Evolutionary conservation across 805 yeast species (phyloP), one percentile per base, ranked within the genome.

Genomic region (Yamadazyma ubonensis): DNA sequence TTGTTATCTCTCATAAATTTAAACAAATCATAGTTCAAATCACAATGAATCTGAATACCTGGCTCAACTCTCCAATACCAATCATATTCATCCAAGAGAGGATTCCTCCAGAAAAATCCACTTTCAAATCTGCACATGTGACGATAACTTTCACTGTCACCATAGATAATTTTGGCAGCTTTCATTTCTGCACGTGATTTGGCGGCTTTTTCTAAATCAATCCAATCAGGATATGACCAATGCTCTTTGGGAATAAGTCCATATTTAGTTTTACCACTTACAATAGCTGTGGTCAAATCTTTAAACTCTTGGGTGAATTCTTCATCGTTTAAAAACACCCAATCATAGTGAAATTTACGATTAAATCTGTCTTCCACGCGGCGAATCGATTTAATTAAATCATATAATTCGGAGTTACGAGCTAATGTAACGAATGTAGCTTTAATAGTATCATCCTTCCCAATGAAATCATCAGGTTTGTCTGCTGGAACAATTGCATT

Each of bases 21-120:
- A 68, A 91, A 91, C 8, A 96, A 89, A 60, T 91, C 99, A 61
- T 81, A 83, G 55, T 82, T 79, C 44, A 89, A 68, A 61, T 89
- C 96, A 71, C 96, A 88, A 64, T 71, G 82, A 52, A 88, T 76
- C 61, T 77, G 76, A 58, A 85, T 76, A 58, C 80, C 86, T 15
- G 96, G 96, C 64, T 89, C 96, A 40, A 89, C 95, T 65, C 96
- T 79, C 96, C 96, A 89, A 71, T 89, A 89, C 75, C 82, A 89
- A 45, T 85, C 88, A 61, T 80, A 88, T n/a, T 86, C 82, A 41
- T 70, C 70, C 73, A 89, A 59, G 42, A 84, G 57, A 28, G 82
- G 82, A 58, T 86, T 93, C 63, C 82, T 77, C 72, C 76, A 88
- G 65, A 89, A 89, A 65, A 88, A 85, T 0, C 96, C 96, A 12